Conservation (phyloP, 208 protist species). For the Crithidia fasciculata region DNA sequence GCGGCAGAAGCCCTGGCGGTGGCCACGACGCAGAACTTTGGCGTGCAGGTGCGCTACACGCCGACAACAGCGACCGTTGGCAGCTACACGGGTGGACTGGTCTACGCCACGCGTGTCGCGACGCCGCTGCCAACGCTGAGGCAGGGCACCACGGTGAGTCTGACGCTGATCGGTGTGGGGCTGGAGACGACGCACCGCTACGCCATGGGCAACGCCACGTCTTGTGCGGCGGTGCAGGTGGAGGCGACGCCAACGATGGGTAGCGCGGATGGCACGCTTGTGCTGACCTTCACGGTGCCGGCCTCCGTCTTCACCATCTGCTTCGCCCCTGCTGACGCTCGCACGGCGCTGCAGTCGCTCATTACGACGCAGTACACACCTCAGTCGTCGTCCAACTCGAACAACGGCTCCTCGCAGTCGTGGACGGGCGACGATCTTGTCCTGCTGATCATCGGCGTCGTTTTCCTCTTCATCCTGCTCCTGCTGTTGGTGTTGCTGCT, state of each 20-base stretch:
- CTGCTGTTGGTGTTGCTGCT: constrained; percentile 67
- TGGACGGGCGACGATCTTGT: constrained; percentile 68
- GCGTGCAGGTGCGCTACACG: constrained; percentile 38
- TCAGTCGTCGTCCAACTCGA: constrained; percentile 1
- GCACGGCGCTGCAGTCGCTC: constrained; percentile 43
- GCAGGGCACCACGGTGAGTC: constrained; percentile 21
- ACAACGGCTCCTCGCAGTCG: neutral
- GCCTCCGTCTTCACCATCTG: constrained; percentile 54
- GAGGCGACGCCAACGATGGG: constrained; percentile 26
- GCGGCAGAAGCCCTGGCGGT: constrained; percentile 6
- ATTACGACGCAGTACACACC: constrained; percentile 27
- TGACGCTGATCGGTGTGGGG: constrained; percentile 53
- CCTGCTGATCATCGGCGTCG: constrained; percentile 78
- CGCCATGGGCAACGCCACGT: constrained; percentile 38
- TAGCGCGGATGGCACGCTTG: constrained; percentile 26
- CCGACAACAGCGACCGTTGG: constrained; percentile 21
- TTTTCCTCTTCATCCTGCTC: constrained; percentile 78
- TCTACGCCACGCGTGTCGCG: constrained; percentile 48
- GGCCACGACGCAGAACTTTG: constrained; percentile 29
- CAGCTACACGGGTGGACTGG: constrained; percentile 47
- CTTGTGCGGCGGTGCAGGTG: constrained; percentile 33
- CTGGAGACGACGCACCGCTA: constrained; percentile 71
- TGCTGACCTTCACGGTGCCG: constrained; percentile 49
- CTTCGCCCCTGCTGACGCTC: constrained; percentile 66
- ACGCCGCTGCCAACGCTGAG: constrained; percentile 27